These are phyloP conservation scores for Phytopythium mirpurense DNA, from an alignment of 352 stramenopile genomes.

Conservation along the genomic window DNA sequence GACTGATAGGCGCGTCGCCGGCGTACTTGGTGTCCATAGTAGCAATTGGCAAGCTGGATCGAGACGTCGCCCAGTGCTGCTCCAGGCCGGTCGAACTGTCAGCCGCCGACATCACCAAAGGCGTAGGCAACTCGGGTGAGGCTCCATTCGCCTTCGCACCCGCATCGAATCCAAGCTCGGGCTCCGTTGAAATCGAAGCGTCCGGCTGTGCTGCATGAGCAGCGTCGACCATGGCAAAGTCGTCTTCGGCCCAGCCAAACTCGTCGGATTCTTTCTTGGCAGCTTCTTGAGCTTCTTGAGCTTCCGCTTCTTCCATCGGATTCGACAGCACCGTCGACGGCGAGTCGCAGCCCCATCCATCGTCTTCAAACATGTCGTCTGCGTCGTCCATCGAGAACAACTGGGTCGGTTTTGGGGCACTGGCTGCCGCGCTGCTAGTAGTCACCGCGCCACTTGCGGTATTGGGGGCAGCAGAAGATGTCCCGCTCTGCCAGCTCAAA, in stretches of 20 bases:
- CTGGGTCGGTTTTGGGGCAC: constrained; percentile 24
- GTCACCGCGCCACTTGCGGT: neutral
- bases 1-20: neutral
- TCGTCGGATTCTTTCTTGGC: constrained; percentile 16
- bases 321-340: constrained; percentile 60
- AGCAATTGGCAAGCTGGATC: neutral
- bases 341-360: constrained; percentile 71
- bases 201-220: constrained; percentile 8
- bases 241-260: constrained; percentile 48
- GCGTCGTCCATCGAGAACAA: constrained; percentile 72
- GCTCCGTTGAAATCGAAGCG: neutral
- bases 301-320: constrained; percentile 18
- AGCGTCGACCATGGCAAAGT: constrained; percentile 19
- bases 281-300: constrained; percentile 2
- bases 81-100: neutral
- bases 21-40: neutral
- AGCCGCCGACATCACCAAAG: neutral
- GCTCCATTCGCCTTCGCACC: neutral
- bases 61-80: constrained; percentile 3
- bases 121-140: neutral
- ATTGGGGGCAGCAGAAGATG: neutral
- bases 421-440: constrained; percentile 1
- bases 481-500: neutral
- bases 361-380: constrained; percentile 61
- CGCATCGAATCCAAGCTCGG: neutral